These are phyloP conservation scores for Beta corolliflora DNA, from an alignment of 179 eudicot species.

Conservation along the genomic window DNA sequence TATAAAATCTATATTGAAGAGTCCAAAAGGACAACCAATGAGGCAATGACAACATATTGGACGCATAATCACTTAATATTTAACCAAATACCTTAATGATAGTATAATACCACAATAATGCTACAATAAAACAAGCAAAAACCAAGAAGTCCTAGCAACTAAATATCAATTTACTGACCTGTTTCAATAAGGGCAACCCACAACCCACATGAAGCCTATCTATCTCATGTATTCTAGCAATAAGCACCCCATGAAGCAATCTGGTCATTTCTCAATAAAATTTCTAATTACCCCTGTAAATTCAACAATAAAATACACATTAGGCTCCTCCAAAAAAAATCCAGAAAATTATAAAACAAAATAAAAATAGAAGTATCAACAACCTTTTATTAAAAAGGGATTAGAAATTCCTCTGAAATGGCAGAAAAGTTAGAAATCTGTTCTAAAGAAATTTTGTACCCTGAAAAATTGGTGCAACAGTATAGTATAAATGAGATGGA, in stretches of 20 bases:
- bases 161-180: slow-evolving; percentile 4
- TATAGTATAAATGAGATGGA: background rate
- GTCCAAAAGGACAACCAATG: background rate
- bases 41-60: background rate
- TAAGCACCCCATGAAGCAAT: slow-evolving; percentile 63
- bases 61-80: background rate
- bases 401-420: background rate
- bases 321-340: background rate
- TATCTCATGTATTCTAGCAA: slow-evolving; percentile 48
- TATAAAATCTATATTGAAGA: background rate
- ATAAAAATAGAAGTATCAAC: background rate
- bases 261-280: slow-evolving; percentile 23
- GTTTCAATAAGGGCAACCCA: slow-evolving; percentile 24
- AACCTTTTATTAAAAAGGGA: slow-evolving; percentile 15
- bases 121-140: too few relatives aligned
- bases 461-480: background rate
- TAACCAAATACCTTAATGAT: too few relatives aligned
- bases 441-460: background rate
- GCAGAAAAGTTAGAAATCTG: background rate
- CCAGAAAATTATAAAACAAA: background rate
- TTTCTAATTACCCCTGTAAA: slow-evolving; percentile 8
- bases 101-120: too few relatives aligned
- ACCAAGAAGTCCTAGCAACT: background rate
- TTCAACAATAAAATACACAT: background rate
- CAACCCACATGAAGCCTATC: slow-evolving; percentile 41